Percentiles rank a stretch among this genome's conserved stretches.
Evolutionary conservation across 1,139 yeast genomes (phyloP).

Genomic region (Blastobotrys elegans): DNA sequence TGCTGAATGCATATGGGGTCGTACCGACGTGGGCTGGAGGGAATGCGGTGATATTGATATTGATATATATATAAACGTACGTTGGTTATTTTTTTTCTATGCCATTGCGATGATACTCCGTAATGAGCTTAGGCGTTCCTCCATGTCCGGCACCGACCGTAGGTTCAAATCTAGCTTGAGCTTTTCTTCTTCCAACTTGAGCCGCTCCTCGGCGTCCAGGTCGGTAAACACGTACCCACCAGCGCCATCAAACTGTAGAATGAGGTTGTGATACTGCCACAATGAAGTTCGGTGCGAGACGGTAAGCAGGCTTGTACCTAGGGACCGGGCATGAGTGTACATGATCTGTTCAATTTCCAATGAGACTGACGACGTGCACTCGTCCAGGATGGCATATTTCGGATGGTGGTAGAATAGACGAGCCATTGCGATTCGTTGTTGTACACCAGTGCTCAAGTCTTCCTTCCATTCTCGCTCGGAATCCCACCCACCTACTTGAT

Average conservation of each 20-base stretch:
- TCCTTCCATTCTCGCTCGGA: slow-evolving; percentile 79
- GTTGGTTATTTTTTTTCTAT: too few relatives aligned
- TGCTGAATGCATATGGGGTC: slow-evolving; percentile 51
- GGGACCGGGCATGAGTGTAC: slow-evolving; percentile 75
- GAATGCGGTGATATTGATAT: slow-evolving; percentile 59
- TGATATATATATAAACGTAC: too few relatives aligned
- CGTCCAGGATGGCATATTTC: slow-evolving; percentile 89
- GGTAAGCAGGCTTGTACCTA: slow-evolving; percentile 78
- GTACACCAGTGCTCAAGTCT: slow-evolving; percentile 85
- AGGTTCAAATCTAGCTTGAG: slow-evolving; percentile 57
- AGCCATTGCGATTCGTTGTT: slow-evolving; percentile 91
- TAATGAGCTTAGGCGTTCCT: slow-evolving; percentile 48
- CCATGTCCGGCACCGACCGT: slow-evolving; percentile 61
- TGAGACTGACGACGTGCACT: slow-evolving; percentile 91
- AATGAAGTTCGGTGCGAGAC: slow-evolving; percentile 90
- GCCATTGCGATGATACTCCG: slow-evolving; percentile 19
- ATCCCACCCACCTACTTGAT: slow-evolving; percentile 54
- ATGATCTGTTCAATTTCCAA: slow-evolving; percentile 87
- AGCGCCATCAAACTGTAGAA: slow-evolving; percentile 80
- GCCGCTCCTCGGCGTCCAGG: slow-evolving; percentile 63
- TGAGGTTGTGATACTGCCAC: slow-evolving; percentile 85
- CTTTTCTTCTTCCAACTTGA: slow-evolving; percentile 68
- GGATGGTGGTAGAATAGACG: slow-evolving; percentile 87
- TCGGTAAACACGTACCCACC: slow-evolving; percentile 69
- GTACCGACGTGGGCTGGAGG: slow-evolving; percentile 45